Conservation (phyloP, 352 stramenopile species). For the Phytophthora pseudosyringae region DNA sequence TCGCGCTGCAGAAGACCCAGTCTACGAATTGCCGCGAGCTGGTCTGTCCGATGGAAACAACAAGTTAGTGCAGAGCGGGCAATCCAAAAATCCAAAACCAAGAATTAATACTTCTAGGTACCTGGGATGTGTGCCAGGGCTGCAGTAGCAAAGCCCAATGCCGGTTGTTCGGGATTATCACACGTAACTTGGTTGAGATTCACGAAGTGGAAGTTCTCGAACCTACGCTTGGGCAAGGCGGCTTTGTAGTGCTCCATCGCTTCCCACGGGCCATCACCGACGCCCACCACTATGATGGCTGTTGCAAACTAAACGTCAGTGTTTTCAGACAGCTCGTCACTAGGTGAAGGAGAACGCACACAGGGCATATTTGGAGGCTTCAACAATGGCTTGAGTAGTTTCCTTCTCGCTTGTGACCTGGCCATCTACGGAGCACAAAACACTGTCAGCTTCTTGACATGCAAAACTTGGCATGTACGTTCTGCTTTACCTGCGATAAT, state of each 20-base stretch:
- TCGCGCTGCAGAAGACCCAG: slow-evolving; percentile 14
- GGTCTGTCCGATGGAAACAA: slow-evolving; percentile 7
- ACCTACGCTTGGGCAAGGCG: slow-evolving; percentile 55
- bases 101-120: not conserved
- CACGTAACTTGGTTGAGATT: slow-evolving; percentile 63
- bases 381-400: slow-evolving; percentile 68
- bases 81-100: too few relatives aligned
- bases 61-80: not conserved
- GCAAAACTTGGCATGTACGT: not conserved
- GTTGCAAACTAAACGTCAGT: not conserved
- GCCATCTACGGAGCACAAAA: slow-evolving; percentile 39
- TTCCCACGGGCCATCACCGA: slow-evolving; percentile 81
- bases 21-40: slow-evolving; percentile 27
- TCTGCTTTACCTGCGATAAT: slow-evolving; percentile 58
- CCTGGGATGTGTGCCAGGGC: slow-evolving; percentile 74
- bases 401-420: slow-evolving; percentile 76
- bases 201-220: slow-evolving; percentile 87
- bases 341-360: slow-evolving; percentile 45
- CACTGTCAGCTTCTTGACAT: not conserved
- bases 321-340: not conserved
- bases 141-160: slow-evolving; percentile 67
- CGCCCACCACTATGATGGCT: slow-evolving; percentile 81
- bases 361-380: slow-evolving; percentile 73
- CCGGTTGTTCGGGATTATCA: slow-evolving; percentile 55
- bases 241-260: slow-evolving; percentile 75